Percentiles rank a stretch among this genome's conserved stretches.
Evolutionary conservation across 495 filamentous ascomycete genomes (phyloP).

Genomic region (Beverwykella pulmonaria): DNA sequence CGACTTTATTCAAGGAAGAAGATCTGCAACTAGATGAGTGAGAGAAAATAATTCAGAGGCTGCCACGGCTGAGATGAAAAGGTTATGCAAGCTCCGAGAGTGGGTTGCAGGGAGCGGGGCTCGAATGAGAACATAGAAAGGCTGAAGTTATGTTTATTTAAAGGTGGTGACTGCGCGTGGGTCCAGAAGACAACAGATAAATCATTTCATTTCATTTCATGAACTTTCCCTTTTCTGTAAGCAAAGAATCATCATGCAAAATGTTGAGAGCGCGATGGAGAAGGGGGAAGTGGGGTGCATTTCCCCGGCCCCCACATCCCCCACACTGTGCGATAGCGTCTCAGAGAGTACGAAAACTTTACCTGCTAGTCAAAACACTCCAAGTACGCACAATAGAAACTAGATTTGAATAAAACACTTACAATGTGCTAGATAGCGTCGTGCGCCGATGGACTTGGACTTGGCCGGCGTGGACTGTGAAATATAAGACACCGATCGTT

Average conservation of each 20-base stretch:
- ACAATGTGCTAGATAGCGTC: not conserved
- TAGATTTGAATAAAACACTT: not conserved
- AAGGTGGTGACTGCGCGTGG: no score
- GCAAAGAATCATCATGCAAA: not conserved
- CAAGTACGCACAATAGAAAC: not conserved
- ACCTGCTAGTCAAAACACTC: not conserved
- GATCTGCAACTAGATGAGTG: not conserved
- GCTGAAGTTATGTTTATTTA: not conserved
- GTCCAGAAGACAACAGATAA: not conserved
- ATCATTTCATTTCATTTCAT: not conserved
- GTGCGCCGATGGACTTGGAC: not conserved
- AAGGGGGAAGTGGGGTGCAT: conserved; percentile 14
- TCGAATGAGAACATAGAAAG: not conserved
- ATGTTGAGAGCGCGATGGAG: conserved; percentile 6
- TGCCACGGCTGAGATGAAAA: not conserved
- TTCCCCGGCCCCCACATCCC: not conserved
- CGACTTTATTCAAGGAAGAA: conserved; percentile 2
- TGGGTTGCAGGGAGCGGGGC: not conserved
- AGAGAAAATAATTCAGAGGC: not conserved
- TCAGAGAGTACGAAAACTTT: not conserved
- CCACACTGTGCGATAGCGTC: not conserved
- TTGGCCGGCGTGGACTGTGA: not conserved
- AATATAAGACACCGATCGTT: not conserved
- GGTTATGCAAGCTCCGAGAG: not conserved
- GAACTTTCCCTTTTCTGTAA: not conserved